Evolutionary conservation across 2,329 filamentous ascomycete species (phyloP).

Genomic region (Neonectria hederae): DNA sequence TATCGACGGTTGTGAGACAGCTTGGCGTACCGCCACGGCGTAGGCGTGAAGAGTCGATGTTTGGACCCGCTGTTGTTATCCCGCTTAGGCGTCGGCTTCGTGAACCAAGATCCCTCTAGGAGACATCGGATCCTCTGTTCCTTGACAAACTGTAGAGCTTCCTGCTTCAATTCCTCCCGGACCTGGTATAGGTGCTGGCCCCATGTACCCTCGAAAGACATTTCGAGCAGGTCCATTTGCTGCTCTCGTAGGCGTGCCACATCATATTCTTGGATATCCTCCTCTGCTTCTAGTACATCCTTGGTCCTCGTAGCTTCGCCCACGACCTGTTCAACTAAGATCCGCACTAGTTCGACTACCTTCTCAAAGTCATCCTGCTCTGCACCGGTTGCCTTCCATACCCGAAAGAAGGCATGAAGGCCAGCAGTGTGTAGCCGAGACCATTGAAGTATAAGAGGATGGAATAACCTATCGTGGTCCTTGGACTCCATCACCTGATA

Average conservation of each 20-base stretch:
- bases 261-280: slow-evolving; percentile 87
- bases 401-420: slow-evolving; percentile 84
- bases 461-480: slow-evolving; percentile 87
- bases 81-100: slow-evolving; percentile 55
- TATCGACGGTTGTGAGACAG: slow-evolving; percentile 91
- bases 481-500: slow-evolving; percentile 79
- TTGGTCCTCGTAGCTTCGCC: slow-evolving; percentile 83
- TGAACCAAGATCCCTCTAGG: slow-evolving; percentile 90
- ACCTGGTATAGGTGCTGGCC: slow-evolving; percentile 88
- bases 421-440: slow-evolving; percentile 87
- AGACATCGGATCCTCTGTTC: slow-evolving; percentile 94
- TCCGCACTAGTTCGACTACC: slow-evolving; percentile 88
- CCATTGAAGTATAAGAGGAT: slow-evolving; percentile 91
- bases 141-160: slow-evolving; percentile 95
- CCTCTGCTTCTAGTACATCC: slow-evolving; percentile 87
- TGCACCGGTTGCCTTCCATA: slow-evolving; percentile 93
- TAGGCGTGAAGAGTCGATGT: slow-evolving; percentile 57
- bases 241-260: slow-evolving; percentile 80
- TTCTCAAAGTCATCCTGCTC: slow-evolving; percentile 91
- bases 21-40: slow-evolving; percentile 82
- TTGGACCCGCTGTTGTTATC: slow-evolving; percentile 47
- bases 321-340: slow-evolving; percentile 89
- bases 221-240: slow-evolving; percentile 92
- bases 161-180: slow-evolving; percentile 89
- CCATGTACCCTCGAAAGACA: slow-evolving; percentile 95